A percentile compares a stretch with the other conserved stretches of the same genome.
Conservation (phyloP, 768 basidiomycete species). For the Phylloporus rhodoxanthus region DNA sequence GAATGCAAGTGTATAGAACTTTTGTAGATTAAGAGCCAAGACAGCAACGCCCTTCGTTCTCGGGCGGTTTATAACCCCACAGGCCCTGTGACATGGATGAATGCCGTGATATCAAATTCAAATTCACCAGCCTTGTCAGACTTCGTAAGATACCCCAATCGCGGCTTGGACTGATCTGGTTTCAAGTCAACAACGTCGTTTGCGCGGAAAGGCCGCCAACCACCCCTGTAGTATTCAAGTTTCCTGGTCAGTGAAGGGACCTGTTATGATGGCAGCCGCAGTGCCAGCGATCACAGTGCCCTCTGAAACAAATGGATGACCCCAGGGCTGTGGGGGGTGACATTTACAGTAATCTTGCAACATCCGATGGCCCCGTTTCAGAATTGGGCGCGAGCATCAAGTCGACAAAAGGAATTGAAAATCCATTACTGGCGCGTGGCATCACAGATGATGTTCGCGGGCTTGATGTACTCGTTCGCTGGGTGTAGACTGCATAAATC, state of each 20-base stretch:
- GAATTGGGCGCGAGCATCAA: conserved; percentile 34
- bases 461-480: conserved; percentile 37
- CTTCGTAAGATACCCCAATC: conserved; percentile 42
- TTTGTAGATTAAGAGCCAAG: not conserved
- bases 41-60: conserved; percentile 25
- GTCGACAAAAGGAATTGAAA: conserved; percentile 36
- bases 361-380: conserved; percentile 14
- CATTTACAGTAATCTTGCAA: conserved; percentile 29
- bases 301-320: conserved; percentile 38
- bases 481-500: conserved; percentile 41
- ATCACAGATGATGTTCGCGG: conserved; percentile 38
- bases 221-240: conserved; percentile 13
- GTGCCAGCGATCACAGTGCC: conserved; percentile 39
- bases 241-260: conserved; percentile 29
- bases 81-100: conserved; percentile 29
- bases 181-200: conserved; percentile 38
- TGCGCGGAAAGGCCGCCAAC: conserved; percentile 20
- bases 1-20: not conserved
- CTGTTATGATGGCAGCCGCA: conserved; percentile 32
- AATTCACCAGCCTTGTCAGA: conserved; percentile 41
- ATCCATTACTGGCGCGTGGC: conserved; percentile 41
- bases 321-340: conserved; percentile 25
- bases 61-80: conserved; percentile 37
- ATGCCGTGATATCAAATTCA: not conserved
- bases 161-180: conserved; percentile 39